Base-by-base conservation (phyloP, 2,329 filamentous ascomycete genomes). In the Orbilia ellipsospora region DNA sequence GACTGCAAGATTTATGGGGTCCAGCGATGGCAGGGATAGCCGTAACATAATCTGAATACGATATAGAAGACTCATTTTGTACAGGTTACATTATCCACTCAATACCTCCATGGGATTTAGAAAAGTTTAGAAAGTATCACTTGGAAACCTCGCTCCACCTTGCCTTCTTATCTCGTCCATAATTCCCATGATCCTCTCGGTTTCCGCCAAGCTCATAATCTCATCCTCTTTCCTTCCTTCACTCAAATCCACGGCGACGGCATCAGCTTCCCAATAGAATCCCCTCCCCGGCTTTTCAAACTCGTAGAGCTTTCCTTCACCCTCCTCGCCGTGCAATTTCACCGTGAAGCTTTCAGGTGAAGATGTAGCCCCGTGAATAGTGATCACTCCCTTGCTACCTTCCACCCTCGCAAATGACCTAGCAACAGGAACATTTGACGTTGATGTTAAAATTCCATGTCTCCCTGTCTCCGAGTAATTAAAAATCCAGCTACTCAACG, bases 251-350 rank as follows among this genome's bases (percentile, higher is more conserved):
- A 81, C 55, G 0, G 84, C 84, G 4, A 83, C 82, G 0, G 82
- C 81, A 70, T 85, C 84, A 1, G 83, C 84, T 77, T 87, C 85
- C 80, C 80, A 86, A 79, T 81, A 84, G 64, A 84, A 85, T 0
- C 82, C 84, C 36, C 79, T 79, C 0, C 82, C 82, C 0, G 80
- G 80, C 13, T 80, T 80, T 26, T 82, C 80, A 61, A 84, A 84
- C 0, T 82, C 80, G 44, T 82, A 82, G 36, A 79, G 82, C 79
- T 83, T 72, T n/a, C 60, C 81, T 7, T 76, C 48, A 15, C 80
- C 78, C 4, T 77, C 78, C 10, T 78, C 77, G 26, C 79, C 79
- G 1, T 80, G 78, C 3, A 79, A 79, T 26, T 81, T 80, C 2
- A 84, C 80, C 0, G 80, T 82, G 73, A 84, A 85, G 8, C 79